A percentile compares a stretch with the other conserved stretches of the same genome.
phyloP scores from a whole-genome alignment of 305 asterid species.

The Fraxinus ornus region DNA sequence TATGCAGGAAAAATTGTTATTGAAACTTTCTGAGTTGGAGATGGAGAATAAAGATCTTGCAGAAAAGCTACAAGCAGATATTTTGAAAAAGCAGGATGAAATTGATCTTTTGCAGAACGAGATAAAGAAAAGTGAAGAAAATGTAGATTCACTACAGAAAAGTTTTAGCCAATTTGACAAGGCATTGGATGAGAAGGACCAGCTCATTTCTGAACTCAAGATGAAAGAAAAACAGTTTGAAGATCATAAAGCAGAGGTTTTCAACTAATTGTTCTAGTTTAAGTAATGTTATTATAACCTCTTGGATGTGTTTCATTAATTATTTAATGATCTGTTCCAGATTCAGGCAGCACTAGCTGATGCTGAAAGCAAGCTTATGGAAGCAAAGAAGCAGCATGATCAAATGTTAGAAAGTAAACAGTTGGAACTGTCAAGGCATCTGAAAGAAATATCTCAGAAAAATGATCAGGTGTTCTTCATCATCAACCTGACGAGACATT shows the following conservation, averaged over 20 bases:
- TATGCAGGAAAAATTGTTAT: constrained; percentile 74
- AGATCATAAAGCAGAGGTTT: constrained; percentile 76
- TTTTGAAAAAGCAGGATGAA: constrained; percentile 66
- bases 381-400: constrained; percentile 78
- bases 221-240: constrained; percentile 58
- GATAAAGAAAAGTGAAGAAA: constrained; percentile 55
- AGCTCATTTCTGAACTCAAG: constrained; percentile 56
- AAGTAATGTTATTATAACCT: constrained; percentile 16
- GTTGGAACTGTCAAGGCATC: constrained; percentile 77
- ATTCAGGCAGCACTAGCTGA: constrained; percentile 59
- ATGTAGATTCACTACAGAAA: constrained; percentile 52
- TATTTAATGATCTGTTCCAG: constrained; percentile 44
- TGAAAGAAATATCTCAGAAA: constrained; percentile 92
- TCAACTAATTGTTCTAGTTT: constrained; percentile 21
- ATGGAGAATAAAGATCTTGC: constrained; percentile 48
- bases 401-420: constrained; percentile 90
- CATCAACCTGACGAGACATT: constrained; percentile 15
- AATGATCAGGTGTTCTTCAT: constrained; percentile 72
- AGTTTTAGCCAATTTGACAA: constrained; percentile 52
- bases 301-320: constrained; percentile 24
- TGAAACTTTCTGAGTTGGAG: constrained; percentile 67
- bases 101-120: constrained; percentile 52
- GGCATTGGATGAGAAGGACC: constrained; percentile 63
- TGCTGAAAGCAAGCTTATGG: constrained; percentile 72
- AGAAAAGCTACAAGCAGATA: constrained; percentile 59